Evolutionary conservation across 805 yeast species (phyloP), one percentile per base, ranked within the genome.

Genomic region (Candida patagonica): DNA sequence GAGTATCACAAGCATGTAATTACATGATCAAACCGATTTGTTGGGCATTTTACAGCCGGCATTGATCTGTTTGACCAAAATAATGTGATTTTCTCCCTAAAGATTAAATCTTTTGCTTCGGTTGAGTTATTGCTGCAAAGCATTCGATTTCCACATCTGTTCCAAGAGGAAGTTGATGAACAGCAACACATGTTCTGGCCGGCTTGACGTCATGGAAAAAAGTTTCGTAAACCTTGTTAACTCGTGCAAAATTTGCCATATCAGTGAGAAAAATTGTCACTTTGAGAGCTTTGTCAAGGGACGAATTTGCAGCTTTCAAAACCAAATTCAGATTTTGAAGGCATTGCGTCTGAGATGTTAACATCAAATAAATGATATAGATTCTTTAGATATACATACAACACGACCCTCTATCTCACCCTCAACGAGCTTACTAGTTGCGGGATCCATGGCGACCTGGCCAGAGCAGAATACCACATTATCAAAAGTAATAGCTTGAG

Each of bases 121-220:
- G 26, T 31, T 22, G 17, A 24, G 44, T 42, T 6, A 44, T 31
- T 10, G 47, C 47, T 44, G 97, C 98, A 65, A 89, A 68, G 48
- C 81, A 87, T 70, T 92, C 98, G 66, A 89, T 74, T 69, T 89
- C 98, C 52, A 86, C 65, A 47, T 76, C 84, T 45, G 78, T 84
- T 47, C 85, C 86, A 62, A 92, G 75, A 44, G 98, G 98, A 53
- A 89, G 77, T 49, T 76, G 78, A 63, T 79, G 80, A 44, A 87
- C 97, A 32, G 96, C 96, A 54, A 89, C 94, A 70, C 96, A 92
- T 2, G 96, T 84, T 75, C 98, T 84, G 30, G 97, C 96, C 30
- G 98, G 97, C 37, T 53, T 51, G 50, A 56, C 61, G 29, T 48
- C 48, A 30, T 45, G 44, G 45, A 60, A 53, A 50, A 54, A 61